Evolutionary conservation across 73 alveolate genomes (phyloP).

Genomic region (Symbiodinium natans): DNA sequence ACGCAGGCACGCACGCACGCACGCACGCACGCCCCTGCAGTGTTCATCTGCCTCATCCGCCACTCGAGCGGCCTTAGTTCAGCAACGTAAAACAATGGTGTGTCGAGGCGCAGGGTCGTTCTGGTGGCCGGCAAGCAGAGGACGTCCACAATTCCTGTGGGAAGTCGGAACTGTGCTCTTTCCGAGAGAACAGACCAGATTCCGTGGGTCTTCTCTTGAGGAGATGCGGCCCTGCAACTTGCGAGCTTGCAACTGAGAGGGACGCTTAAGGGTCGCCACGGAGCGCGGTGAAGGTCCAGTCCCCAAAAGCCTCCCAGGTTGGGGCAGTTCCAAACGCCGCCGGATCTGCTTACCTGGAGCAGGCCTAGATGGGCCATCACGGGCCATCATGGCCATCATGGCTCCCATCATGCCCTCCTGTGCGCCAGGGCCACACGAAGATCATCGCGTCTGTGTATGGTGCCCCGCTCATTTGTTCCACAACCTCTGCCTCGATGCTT

Average conservation of each 20-base stretch:
- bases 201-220: no score
- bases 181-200: no score
- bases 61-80: no score
- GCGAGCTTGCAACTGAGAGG: neutral
- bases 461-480: neutral
- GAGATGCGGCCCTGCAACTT: constrained; percentile 64
- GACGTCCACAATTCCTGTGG: no score
- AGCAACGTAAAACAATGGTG: no score
- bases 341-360: constrained; percentile 63
- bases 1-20: no score
- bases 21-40: no score
- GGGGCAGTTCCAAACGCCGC: constrained; percentile 75
- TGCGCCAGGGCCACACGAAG: constrained; percentile 78
- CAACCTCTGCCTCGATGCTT: no score
- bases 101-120: neutral
- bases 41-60: no score
- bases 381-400: neutral
- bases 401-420: neutral
- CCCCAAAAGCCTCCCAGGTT: no score
- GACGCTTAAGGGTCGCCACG: neutral
- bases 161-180: no score
- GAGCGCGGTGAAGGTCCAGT: neutral
- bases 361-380: neutral
- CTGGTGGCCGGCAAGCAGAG: neutral
- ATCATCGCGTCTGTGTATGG: constrained; percentile 50